Conservation (phyloP, 805 yeast species). For the Saccharomycopsis javanensis region DNA sequence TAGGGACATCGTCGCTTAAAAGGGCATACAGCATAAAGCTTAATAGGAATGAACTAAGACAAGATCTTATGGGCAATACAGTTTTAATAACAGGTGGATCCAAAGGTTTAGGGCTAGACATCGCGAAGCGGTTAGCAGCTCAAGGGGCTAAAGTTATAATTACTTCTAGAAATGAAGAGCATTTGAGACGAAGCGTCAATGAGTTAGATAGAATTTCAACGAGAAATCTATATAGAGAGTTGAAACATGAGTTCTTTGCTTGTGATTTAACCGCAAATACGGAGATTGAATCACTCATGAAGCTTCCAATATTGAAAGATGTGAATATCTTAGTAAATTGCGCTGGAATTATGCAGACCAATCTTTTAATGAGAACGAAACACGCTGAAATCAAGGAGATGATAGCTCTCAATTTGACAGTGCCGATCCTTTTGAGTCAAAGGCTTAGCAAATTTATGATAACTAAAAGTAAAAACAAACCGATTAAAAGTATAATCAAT, state of each 20-base stretch:
- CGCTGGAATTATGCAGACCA: constrained; percentile 56
- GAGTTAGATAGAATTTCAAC: constrained; percentile 5
- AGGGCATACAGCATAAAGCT: not conserved
- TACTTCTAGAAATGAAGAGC: constrained; percentile 36
- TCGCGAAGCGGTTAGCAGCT: constrained; percentile 41
- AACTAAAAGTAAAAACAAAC: constrained; percentile 22
- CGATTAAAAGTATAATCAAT: constrained; percentile 35
- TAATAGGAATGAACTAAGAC: not conserved
- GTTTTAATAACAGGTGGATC: constrained; percentile 64
- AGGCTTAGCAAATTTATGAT: constrained; percentile 44
- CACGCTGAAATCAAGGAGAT: constrained; percentile 35
- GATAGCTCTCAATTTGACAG: constrained; percentile 45
- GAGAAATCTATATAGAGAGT: constrained; percentile 9
- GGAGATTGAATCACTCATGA: not conserved
- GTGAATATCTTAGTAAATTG: constrained; percentile 27
- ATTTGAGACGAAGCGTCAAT: constrained; percentile 26
- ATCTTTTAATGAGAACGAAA: constrained; percentile 37
- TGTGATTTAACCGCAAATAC: constrained; percentile 27
- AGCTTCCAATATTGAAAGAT: constrained; percentile 8
- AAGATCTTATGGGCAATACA: constrained; percentile 22
- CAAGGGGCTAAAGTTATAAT: constrained; percentile 45
- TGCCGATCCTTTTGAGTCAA: constrained; percentile 53
- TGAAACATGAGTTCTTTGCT: constrained; percentile 27
- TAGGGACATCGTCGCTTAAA: not conserved
- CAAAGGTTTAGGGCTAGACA: constrained; percentile 51